Evolutionary conservation across 106 monocot genomes (phyloP), one percentile per base, ranked within the genome.

Genomic region (Amphibolis antarctica): DNA sequence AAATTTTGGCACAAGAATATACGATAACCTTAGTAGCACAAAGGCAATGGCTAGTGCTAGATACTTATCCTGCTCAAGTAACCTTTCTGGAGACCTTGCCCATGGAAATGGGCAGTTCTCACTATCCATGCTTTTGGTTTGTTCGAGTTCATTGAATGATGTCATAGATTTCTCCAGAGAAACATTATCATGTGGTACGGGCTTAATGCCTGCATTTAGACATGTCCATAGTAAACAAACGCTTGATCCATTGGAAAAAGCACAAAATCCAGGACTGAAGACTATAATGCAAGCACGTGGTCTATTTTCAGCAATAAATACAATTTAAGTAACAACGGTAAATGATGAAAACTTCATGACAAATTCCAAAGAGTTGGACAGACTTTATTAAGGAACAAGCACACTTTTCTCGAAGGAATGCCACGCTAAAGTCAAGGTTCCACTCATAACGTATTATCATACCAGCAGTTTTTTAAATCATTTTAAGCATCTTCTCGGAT

Each of bases 61-160:
- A 36, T 64, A 74, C 25, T 65, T 66, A 47, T 74, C 73, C 42
- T 74, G 66, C 46, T 64, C 66, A 14, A 74, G 70, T 57, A 93
- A 57, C 25, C 81, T 93, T 73, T 93, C 93, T 6, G 93, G 88
- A 10, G 93, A 93, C 25, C 77, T 81, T n/a, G 88, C 93, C 88
- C 85, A 93, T 29, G 85, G 81, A 74, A 93, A 88, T 7, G 88
- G 88, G 49, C 88, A 88, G 25, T 76, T 83, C 36, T 93, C 88
- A 22, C 58, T 78, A 28, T 80, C 74, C 25, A 56, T 20, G 7
- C 66, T 48, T 50, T 79, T 72, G 10, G 59, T 63, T 31, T 47
- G 57, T 30, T 72, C 63, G 28, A 44, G 22, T 55, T 56, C 57
- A 45, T 68, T 67, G 63, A 55, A 48, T 14, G 71, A 48, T 20